Evolutionary conservation across 345 rosid species (phyloP), one percentile per base, ranked within the genome.

Genomic region (Alliaria petiolata): DNA sequence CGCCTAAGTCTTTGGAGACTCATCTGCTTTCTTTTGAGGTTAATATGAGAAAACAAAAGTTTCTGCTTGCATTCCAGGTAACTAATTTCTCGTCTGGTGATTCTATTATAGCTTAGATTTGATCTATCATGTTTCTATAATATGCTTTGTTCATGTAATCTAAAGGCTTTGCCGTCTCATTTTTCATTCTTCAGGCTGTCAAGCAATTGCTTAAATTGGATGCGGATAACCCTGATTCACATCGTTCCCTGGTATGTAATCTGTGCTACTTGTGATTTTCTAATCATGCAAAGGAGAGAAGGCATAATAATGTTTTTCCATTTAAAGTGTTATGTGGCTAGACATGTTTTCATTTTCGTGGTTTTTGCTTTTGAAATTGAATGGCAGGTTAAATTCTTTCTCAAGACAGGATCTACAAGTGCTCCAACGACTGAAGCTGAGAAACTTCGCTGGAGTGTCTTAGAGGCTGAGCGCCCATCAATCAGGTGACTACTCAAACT

Each of bases 11-110:
- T 45, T 66, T 87, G 81, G 98, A 95, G 79, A 92, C 96, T 31
- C 99, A 95, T 87, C 72, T 90, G 54, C 95, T 95, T 75, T 90
- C 99, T 8, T 95, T 95, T 81, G 97, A 92, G 85, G 91, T 92
- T 55, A 88, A 92, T 70, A 90, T 95, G 81, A 86, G 99, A 83
- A 95, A 86, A 85, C 93, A 82, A 76, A 90, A 89, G 79, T 81
- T 85, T 82, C 84, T 95, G 67, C 93, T 88, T 62, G 98, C 98
- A 22, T 86, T 95, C 65, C 98, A 92, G 99, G 99, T 95, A 76
- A 47, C 25, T 34, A 6, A 55, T 50, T 42, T 49, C 62, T 67
- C 15, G 30, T 53, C 35, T 57, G 35, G 16, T 25, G 43, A 16
- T 65, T 50, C n/a, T 47, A 49, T 22, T 25, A 40, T 44, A 45